Evolutionary conservation across 1,284 basidiomycete genomes (phyloP), one percentile per base, ranked within the genome.

Genomic region (Xerocomus amazonicus): DNA sequence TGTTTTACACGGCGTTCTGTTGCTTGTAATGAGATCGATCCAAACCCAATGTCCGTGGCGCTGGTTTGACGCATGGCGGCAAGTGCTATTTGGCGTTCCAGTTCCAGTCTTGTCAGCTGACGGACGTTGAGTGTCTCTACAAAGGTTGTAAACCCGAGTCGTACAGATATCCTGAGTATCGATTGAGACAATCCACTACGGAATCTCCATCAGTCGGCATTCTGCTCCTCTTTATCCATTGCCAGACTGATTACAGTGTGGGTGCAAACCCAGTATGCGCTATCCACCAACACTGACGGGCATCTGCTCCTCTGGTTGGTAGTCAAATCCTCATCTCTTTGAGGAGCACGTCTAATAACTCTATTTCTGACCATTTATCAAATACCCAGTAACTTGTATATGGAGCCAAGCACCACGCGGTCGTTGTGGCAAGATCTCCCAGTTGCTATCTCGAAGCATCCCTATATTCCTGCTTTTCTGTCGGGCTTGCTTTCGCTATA

Each of bases 401-500:
- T 14, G 29, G 52, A 41, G 23, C 29, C 46, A 41, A 49, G 41
- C 31, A 36, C 39, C 44, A 45, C 36, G 43, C 31, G 45, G 37
- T 35, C 28, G 14, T 32, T 19, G 26, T 35, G 16, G 6, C n/a
- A 14, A 6, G 38, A 28, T 40, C n/a, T 40, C 38, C 29, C 23
- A 32, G 26, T 31, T 28, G 23, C 32, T 27, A 36, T 52, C 52
- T 28, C 33, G n/a, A 48, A 48, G 38, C 19, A 23, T 19, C 9
- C 9, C 12, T 23, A n/a, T n/a, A n/a, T 33, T 39, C 23, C 31
- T 29, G 28, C 28, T 29, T 45, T 37, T 9, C 23, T 14, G 3
- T 17, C 19, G 33, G 34, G 34, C n/a, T 12, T 32, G 23, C 31
- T 31, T 45, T 28, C 31, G 5, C 34, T 54, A 62, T 59, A 67